Evolutionary conservation across 352 stramenopile species (phyloP).

Genomic region (Pilasporangium apinafurcum): DNA sequence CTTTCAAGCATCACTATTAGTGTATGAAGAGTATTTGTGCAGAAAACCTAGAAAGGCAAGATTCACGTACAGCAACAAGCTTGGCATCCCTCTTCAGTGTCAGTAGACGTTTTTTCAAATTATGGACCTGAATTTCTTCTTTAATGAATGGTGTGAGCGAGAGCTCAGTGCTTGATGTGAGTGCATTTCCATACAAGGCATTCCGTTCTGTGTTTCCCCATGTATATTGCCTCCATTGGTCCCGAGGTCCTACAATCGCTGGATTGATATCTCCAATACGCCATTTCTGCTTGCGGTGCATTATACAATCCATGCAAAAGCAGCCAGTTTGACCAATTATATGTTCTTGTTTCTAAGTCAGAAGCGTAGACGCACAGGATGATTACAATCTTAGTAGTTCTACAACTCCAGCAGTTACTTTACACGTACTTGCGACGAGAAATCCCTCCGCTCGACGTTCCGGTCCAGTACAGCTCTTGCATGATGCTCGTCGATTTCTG

Average conservation of each 20-base stretch:
- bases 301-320: slow-evolving; percentile 68
- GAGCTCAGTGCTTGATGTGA: slow-evolving; percentile 9
- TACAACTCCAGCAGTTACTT: neutral
- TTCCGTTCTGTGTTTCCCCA: slow-evolving; percentile 56
- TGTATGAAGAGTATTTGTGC: neutral
- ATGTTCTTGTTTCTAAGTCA: slow-evolving; percentile 8
- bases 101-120: slow-evolving; percentile 24
- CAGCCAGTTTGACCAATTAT: slow-evolving; percentile 63
- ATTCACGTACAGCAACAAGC: slow-evolving; percentile 33
- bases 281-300: slow-evolving; percentile 72
- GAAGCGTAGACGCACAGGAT: neutral
- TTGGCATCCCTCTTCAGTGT: slow-evolving; percentile 62
- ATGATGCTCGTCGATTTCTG: slow-evolving; percentile 34
- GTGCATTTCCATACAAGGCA: slow-evolving; percentile 19
- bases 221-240: slow-evolving; percentile 55
- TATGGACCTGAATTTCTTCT: slow-evolving; percentile 41
- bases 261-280: slow-evolving; percentile 65
- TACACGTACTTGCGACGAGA: slow-evolving; percentile 3
- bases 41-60: neutral
- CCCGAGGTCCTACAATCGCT: slow-evolving; percentile 50
- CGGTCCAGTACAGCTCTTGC: neutral
- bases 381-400: no score
- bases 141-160: slow-evolving; percentile 29
- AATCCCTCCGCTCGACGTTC: slow-evolving; percentile 2
- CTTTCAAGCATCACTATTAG: slow-evolving; percentile 10